A percentile compares a stretch with the other conserved stretches of the same genome.
Conservation (phyloP, 352 stramenopile genomes). For the Pythium oligandrum region DNA sequence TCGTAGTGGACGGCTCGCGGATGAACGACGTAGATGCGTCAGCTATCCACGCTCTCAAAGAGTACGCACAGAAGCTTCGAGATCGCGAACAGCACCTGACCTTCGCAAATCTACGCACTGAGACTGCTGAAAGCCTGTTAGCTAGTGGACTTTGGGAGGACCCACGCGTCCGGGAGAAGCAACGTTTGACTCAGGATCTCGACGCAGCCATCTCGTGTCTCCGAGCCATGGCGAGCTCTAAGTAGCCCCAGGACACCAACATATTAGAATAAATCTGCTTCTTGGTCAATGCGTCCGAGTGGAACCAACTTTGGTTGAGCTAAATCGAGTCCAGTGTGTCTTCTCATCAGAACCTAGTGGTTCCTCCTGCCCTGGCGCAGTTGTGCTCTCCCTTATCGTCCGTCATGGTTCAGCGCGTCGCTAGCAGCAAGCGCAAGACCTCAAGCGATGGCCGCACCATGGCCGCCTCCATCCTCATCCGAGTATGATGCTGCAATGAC, state of each 20-base stretch:
- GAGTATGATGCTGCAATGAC: background rate
- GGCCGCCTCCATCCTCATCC: slow-evolving; percentile 29
- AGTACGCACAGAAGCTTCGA: slow-evolving; percentile 20
- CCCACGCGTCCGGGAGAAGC: slow-evolving; percentile 1
- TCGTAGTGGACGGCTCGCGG: slow-evolving; percentile 27
- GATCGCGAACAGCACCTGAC: slow-evolving; percentile 17
- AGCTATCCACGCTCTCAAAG: slow-evolving; percentile 18
- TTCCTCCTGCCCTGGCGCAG: too few relatives aligned
- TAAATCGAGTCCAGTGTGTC: too few relatives aligned
- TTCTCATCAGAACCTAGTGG: too few relatives aligned
- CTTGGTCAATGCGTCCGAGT: too few relatives aligned
- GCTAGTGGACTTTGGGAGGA: slow-evolving; percentile 16
- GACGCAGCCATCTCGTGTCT: slow-evolving; percentile 6
- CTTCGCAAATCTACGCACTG: slow-evolving; percentile 19
- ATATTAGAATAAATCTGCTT: too few relatives aligned
- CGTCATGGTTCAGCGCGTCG: slow-evolving; percentile 19
- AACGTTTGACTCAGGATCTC: slow-evolving; percentile 6
- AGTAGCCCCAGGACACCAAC: too few relatives aligned
- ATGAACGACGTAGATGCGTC: slow-evolving; percentile 26
- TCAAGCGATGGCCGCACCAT: slow-evolving; percentile 19
- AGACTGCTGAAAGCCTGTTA: slow-evolving; percentile 17
- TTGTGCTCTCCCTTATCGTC: too few relatives aligned
- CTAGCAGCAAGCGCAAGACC: slow-evolving; percentile 11
- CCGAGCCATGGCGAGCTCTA: background rate
- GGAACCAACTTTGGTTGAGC: too few relatives aligned